Conservation (phyloP, 2,329 filamentous ascomycete genomes). For the Fusarium annulatum region DNA sequence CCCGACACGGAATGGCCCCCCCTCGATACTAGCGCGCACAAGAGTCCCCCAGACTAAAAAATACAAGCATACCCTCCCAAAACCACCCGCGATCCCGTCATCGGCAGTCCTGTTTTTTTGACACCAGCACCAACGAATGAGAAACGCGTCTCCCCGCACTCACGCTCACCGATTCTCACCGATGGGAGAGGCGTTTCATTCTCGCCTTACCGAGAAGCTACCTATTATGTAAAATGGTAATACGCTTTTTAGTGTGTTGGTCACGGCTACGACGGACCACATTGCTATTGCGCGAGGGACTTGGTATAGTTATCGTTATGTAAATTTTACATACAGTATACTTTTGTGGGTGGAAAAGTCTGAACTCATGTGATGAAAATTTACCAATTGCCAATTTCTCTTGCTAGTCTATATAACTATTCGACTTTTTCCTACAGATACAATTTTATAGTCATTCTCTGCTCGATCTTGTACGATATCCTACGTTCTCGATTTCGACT, state of each 20-base stretch:
- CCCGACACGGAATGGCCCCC: neutral
- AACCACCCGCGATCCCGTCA: neutral
- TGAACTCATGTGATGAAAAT: slow-evolving; percentile 3
- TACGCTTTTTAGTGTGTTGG: neutral
- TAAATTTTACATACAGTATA: slow-evolving; percentile 11
- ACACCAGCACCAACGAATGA: neutral
- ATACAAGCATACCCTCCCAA: neutral
- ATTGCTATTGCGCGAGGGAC: neutral
- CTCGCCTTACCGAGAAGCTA: neutral
- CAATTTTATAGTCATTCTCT: neutral
- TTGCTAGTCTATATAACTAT: neutral
- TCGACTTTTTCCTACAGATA: neutral
- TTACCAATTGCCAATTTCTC: neutral
- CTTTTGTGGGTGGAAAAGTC: neutral
- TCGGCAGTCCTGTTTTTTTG: neutral
- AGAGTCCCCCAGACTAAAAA: neutral
- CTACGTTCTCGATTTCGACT: neutral
- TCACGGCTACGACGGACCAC: neutral
- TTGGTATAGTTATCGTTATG: slow-evolving; percentile 2
- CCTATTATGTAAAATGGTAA: neutral
- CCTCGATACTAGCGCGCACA: neutral
- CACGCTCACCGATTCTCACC: slow-evolving; percentile 5
- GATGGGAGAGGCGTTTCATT: neutral
- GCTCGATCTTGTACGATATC: neutral
- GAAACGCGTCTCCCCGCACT: neutral